phyloP scores from a whole-genome alignment of 495 filamentous ascomycete genomes.

The Aspergillus carlsbadensis region DNA sequence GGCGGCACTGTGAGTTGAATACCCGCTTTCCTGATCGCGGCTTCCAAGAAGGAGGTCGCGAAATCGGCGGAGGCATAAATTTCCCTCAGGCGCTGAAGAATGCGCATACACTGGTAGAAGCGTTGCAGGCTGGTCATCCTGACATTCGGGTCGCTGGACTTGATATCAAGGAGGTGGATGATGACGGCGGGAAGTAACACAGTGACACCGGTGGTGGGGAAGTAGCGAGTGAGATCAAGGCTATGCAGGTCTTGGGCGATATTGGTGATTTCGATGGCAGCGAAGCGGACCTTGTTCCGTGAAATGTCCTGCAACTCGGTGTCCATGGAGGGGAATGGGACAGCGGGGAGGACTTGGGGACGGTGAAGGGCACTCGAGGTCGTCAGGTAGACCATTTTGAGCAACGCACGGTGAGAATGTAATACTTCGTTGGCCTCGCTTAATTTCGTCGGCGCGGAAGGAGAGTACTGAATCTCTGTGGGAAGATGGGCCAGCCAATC shows the following conservation, averaged over 20 bases:
- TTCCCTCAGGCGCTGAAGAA: conserved; percentile 75
- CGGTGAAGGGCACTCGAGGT: conserved; percentile 85
- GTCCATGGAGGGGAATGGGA: conserved; percentile 56
- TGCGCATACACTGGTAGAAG: conserved; percentile 83
- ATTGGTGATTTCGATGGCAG: conserved; percentile 75
- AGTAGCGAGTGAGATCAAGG: conserved; percentile 67
- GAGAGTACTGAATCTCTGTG: conserved; percentile 59
- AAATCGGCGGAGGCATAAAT: conserved; percentile 88
- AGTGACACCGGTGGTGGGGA: conserved; percentile 85
- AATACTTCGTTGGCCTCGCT: conserved; percentile 56
- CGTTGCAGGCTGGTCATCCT: conserved; percentile 67
- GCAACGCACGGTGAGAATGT: conserved; percentile 70
- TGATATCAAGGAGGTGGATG: conserved; percentile 87
- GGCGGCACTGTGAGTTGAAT: conserved; percentile 53
- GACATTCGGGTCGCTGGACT: conserved; percentile 66
- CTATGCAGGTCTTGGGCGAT: conserved; percentile 72
- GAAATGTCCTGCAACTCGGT: conserved; percentile 74
- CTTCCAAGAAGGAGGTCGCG: conserved; percentile 79
- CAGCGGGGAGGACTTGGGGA: conserved; percentile 78
- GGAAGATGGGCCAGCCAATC: conserved; percentile 72
- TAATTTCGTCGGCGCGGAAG: conserved; percentile 40
- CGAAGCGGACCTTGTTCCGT: conserved; percentile 71
- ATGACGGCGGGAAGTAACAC: conserved; percentile 88
- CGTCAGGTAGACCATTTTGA: conserved; percentile 88
- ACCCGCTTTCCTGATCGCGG: conserved; percentile 76